Evolutionary conservation across 169 alveolate genomes (phyloP), one percentile per base, ranked within the genome.

Genomic region (Eimeria acervulina): DNA sequence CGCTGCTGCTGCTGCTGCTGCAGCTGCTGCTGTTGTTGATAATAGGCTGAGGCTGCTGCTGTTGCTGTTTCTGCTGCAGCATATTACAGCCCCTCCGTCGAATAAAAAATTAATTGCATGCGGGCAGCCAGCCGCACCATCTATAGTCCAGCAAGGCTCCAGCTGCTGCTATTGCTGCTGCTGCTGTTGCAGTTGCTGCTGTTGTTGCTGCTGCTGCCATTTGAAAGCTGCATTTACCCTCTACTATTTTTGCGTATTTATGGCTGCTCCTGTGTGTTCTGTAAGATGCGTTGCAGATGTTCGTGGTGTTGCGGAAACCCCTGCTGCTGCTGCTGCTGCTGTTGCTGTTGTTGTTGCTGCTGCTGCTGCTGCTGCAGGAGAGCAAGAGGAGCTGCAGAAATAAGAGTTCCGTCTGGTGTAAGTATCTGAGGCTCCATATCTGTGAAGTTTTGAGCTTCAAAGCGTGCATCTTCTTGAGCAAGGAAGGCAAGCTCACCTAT

Each of bases 311-410:
- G 66, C 66, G 10, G 10, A 13, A 10, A 17, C 66, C 66, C 26
- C 66, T 52, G 66, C 66, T 52, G 66, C 66, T 13, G 26, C 66
- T 52, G 66, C 66, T 17, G 17, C 66, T 17, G 66, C 66, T 17
- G 66, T 17, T 17, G 66, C 66, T 17, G 66, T 17, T 17, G 66
- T 17, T 17, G 66, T 17, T 52, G 66, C 66, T 52, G 66, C 66
- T 52, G 66, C 66, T 52, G 66, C 66, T 52, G 66, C 66, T 52
- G 66, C 66, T 52, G 66, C 66, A 52, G 66, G 66, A 13, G 66
- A 10, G 10, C 26, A 52, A 52, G n/a, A n/a, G n/a, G n/a, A n/a
- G n/a, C n/a, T n/a, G n/a, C n/a, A n/a, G n/a, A n/a, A n/a, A 55
- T 55, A 8, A 68, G 81, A 26, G 15, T n/a, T n/a, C 81, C 81